Base-by-base conservation (phyloP, 1,139 yeast species). In the Hyphopichia buzzinii region DNA sequence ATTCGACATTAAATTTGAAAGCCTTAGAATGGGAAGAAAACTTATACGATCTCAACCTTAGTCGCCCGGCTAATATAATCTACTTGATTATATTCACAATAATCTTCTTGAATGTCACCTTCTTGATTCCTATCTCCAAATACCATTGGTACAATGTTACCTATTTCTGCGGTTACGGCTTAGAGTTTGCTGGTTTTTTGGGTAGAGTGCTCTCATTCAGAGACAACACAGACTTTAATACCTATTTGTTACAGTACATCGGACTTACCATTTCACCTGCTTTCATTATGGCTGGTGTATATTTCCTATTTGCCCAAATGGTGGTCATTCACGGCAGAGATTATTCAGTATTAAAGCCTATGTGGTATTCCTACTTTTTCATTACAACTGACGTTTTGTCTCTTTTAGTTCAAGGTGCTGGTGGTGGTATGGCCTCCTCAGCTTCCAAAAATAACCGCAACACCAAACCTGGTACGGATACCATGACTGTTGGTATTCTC, bases 201-300 rank as follows among this genome's bases (percentile, higher is more conserved):
- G 89, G 86, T 4, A 64, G 96, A 40, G 57, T 62, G 2, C 41
- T 63, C 23, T 59, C 79, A 8, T 57, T 76, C 34, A 57, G 67
- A 35, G 62, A 65, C 41, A 59, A 74, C 42, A 55, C 63, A n/a
- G 55, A 62, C 33, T 44, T 63, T 35, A 56, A 72, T 40, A 65
- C 65, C 33, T 89, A 70, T 54, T 58, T 86, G 37, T 59, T 81
- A 43, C 96, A 89, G 57, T 77, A 81, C 44, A 75, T 82, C 35
- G 66, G 84, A 40, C 65, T 88, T 42, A 87, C 95, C 0, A 64
- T 89, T 36, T 92, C 89, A 0, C 97, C 97, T 0, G 92, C 92
- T 5, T 88, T 90, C 56, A 71, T 86, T 37, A 85, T 87, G 89
- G 97, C 85, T 3, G 96, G 95, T 4, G 70, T 89, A 7, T 89